phyloP scores from a whole-genome alignment of 2,329 filamentous ascomycete species.

The Penicillium sp. region DNA sequence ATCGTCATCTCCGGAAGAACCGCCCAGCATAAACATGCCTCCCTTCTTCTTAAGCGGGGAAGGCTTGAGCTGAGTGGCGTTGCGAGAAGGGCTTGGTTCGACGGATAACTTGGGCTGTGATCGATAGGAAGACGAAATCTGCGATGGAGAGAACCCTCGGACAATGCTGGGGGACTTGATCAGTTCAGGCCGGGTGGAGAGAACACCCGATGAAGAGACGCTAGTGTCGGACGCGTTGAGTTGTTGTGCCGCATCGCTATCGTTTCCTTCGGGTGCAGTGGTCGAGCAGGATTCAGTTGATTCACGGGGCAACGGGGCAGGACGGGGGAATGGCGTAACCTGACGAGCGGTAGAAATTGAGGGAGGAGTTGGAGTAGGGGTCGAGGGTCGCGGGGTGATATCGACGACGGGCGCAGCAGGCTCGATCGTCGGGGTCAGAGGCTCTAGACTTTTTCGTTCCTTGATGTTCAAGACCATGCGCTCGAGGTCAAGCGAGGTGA shows the following conservation, averaged over 20 bases:
- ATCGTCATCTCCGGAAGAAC: slow-evolving; percentile 83
- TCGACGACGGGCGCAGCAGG: slow-evolving; percentile 45
- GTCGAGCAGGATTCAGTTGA: slow-evolving; percentile 66
- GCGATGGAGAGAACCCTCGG: slow-evolving; percentile 81
- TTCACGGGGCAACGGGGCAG: slow-evolving; percentile 39
- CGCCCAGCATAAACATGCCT: slow-evolving; percentile 72
- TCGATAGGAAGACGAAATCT: slow-evolving; percentile 70
- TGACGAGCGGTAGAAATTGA: slow-evolving; percentile 33
- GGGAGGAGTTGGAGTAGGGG: slow-evolving; percentile 44
- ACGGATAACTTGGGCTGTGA: slow-evolving; percentile 61
- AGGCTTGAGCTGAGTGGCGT: slow-evolving; percentile 65
- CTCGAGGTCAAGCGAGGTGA: slow-evolving; percentile 88
- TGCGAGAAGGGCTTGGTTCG: slow-evolving; percentile 56
- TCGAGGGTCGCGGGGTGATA: slow-evolving; percentile 49
- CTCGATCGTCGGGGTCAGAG: slow-evolving; percentile 52
- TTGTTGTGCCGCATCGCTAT: slow-evolving; percentile 48
- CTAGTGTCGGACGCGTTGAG: slow-evolving; percentile 62
- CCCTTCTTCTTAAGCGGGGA: slow-evolving; percentile 66
- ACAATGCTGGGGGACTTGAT: slow-evolving; percentile 71
- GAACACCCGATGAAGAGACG: slow-evolving; percentile 58
- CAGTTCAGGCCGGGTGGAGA: slow-evolving; percentile 51
- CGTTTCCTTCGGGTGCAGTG: slow-evolving; percentile 49
- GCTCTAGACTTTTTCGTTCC: slow-evolving; percentile 73
- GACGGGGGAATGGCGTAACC: slow-evolving; percentile 36
- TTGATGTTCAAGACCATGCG: slow-evolving; percentile 94